Percentiles rank a stretch among this genome's conserved stretches.
These are phyloP conservation scores for Agrocybe chaxingu DNA, from an alignment of 768 basidiomycete species.

Conservation along the genomic window DNA sequence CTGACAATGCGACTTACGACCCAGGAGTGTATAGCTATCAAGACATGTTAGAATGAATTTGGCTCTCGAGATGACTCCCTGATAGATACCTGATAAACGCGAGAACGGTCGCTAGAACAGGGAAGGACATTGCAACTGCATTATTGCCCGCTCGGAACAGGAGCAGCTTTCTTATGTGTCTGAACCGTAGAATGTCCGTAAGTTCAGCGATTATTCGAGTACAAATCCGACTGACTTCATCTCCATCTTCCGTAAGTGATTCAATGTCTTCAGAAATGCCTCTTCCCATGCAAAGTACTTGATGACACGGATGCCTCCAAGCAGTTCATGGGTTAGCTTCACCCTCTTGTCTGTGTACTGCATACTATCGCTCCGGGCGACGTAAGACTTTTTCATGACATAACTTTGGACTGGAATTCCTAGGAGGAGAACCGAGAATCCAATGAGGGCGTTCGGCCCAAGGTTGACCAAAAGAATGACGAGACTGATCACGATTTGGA, in stretches of 20 bases:
- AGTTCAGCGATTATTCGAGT: background rate
- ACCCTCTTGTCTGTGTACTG: conserved; percentile 85
- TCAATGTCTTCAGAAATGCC: conserved; percentile 72
- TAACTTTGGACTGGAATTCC: conserved; percentile 67
- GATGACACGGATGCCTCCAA: conserved; percentile 85
- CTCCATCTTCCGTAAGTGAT: conserved; percentile 64
- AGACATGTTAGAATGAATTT: background rate
- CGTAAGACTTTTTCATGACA: conserved; percentile 69
- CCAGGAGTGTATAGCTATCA: background rate
- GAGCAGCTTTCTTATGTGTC: conserved; percentile 63
- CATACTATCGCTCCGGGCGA: conserved; percentile 68
- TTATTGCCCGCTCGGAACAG: conserved; percentile 62
- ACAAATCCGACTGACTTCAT: conserved; percentile 43
- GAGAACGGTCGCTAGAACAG: conserved; percentile 72
- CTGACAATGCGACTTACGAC: background rate
- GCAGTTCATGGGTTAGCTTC: conserved; percentile 81
- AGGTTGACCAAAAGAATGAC: conserved; percentile 68
- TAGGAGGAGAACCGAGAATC: conserved; percentile 59
- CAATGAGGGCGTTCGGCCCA: conserved; percentile 55
- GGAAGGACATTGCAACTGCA: conserved; percentile 65
- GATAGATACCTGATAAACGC: conserved; percentile 64
- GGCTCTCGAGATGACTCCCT: conserved; percentile 17
- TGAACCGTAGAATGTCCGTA: conserved; percentile 18
- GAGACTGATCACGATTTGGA: conserved; percentile 75
- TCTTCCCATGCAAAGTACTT: conserved; percentile 87